phyloP scores from a whole-genome alignment of 345 rosid species.

The Eucalyptus marginata region DNA sequence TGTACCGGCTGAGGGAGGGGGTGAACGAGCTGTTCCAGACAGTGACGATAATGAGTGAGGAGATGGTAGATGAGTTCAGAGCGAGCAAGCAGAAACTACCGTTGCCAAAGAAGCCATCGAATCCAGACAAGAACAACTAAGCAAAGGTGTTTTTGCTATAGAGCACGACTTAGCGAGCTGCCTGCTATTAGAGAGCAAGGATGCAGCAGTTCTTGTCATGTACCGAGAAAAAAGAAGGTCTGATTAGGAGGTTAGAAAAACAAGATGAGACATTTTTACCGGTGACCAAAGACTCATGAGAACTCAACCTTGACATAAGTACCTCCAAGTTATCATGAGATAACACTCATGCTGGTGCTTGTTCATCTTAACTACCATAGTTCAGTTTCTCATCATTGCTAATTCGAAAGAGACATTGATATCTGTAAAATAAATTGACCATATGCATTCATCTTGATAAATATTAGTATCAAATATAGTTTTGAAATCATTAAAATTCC shows the following conservation, averaged over 20 bases:
- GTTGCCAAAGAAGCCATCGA: background rate
- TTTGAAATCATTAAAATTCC: too few species aligned
- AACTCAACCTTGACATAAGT: too few species aligned
- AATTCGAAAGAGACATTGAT: too few species aligned
- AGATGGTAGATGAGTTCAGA: background rate
- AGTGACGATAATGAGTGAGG: background rate
- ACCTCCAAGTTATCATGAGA: too few species aligned
- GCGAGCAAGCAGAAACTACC: background rate
- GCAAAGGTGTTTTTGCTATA: background rate
- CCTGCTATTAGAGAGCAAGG: background rate
- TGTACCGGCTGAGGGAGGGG: background rate
- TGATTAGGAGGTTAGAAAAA: fast-evolving
- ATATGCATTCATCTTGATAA: too few species aligned
- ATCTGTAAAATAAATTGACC: too few species aligned
- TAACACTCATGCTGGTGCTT: too few species aligned
- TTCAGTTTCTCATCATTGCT: too few species aligned
- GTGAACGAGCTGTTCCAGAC: background rate
- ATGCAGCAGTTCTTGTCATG: background rate
- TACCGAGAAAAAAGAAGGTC: background rate
- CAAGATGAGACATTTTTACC: too few species aligned
- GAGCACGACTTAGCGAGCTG: background rate
- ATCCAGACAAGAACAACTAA: background rate
- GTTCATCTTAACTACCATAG: too few species aligned
- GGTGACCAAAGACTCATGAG: too few species aligned
- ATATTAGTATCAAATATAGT: too few species aligned